Evolutionary conservation across 495 filamentous ascomycete species (phyloP), one percentile per base, ranked within the genome.

Genomic region (Sordaria brevicollis): DNA sequence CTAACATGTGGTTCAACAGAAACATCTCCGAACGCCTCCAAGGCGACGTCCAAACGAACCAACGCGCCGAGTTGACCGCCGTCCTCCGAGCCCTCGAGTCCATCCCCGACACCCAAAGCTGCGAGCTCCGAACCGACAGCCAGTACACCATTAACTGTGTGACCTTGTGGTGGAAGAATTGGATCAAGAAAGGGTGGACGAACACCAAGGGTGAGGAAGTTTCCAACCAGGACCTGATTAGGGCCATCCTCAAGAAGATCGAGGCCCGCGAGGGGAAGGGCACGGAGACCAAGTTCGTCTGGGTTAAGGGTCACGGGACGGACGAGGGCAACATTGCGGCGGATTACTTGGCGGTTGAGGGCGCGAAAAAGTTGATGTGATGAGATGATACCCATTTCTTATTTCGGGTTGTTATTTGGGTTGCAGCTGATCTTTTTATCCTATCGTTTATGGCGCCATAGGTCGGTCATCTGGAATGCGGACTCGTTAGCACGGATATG

Each of bases 11-110:
- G 5, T 43, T 71, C 69, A 37, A 3, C 62, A 77, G 75, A 76
- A 99, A 97, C 78, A 84, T 97, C 67, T 93, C 92, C 21, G 94
- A 97, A 76, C 87, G 89, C 17, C 84, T 99, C 2, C 74, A 81
- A 43, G 94, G 94, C 39, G 80, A 83, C 11, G 79, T 83, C 10
- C 95, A 99, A 77, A 97, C 95, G 1, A 99, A 98, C 77, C 92
- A 97, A 78, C 92, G 95, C 5, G 95, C 95, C 17, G 95, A 99
- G 79, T 83, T 99, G 67, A 93, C 92, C 4, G 95, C 93, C 0
- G 90, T 97, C 71, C 82, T 91, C 5, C 90, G 94, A 66, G 92
- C 93, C 7, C 85, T 99, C 31, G 88, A 97, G 74, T 87, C 89
- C 33, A 86, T 92, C 2, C 57, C 57, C 33, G 36, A 71, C 2